A percentile compares a stretch with the other conserved stretches of the same genome.
These are phyloP conservation scores for Bacterosira constricta DNA, from an alignment of 108 stramenopile species.

Conservation along the genomic window DNA sequence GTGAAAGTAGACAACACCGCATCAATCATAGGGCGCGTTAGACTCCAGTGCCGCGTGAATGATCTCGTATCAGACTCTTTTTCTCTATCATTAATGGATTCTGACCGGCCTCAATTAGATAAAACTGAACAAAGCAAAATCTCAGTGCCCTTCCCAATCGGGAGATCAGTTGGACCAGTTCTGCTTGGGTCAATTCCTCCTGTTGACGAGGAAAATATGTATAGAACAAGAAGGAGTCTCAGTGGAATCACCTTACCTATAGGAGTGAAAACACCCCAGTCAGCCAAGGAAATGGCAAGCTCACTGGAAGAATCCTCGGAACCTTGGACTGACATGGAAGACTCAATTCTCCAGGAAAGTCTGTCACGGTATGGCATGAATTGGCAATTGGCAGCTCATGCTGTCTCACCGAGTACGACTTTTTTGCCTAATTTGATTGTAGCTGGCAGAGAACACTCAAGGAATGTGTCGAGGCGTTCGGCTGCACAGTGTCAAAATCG, in stretches of 20 bases:
- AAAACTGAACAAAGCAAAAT: background rate
- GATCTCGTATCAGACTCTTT: constrained; percentile 23
- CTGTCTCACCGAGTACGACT: constrained; percentile 43
- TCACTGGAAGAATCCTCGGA: constrained; percentile 17
- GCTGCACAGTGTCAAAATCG: constrained; percentile 69
- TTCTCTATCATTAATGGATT: background rate
- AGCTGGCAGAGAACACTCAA: background rate
- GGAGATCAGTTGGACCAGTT: background rate
- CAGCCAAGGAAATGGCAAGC: constrained; percentile 13
- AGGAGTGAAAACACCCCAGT: constrained; percentile 63
- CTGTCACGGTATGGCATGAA: constrained; percentile 62
- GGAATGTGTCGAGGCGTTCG: constrained; percentile 15
- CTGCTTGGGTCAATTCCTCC: constrained; percentile 3
- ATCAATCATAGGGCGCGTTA: constrained; percentile 14
- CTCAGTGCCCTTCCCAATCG: background rate
- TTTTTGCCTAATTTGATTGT: background rate
- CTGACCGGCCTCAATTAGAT: background rate
- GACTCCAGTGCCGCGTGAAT: constrained; percentile 26
- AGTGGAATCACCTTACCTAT: constrained; percentile 69
- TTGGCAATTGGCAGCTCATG: constrained; percentile 64
- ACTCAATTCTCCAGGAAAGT: constrained; percentile 50
- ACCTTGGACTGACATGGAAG: constrained; percentile 60
- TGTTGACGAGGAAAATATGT: background rate
- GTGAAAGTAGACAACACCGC: constrained; percentile 18
- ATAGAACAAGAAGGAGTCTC: constrained; percentile 7